phyloP scores from a whole-genome alignment of 2,329 filamentous ascomycete genomes.

The Sporothrix pseudoabietina region DNA sequence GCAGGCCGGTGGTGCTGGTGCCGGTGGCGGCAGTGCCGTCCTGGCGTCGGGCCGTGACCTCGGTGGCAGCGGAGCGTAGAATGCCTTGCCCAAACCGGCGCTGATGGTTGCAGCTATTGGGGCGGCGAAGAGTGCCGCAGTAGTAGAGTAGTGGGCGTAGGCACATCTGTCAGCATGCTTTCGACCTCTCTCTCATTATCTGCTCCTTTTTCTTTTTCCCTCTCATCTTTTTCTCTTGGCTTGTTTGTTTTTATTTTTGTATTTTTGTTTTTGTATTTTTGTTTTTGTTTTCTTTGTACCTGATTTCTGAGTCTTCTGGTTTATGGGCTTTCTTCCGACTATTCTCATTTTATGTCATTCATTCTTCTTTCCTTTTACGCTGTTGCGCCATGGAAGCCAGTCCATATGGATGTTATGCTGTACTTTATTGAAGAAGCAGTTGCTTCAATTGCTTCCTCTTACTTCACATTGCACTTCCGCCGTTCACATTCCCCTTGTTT shows the following conservation, averaged over 20 bases:
- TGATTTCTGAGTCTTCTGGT: conserved; percentile 13
- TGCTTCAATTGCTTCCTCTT: background rate
- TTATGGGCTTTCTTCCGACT: background rate
- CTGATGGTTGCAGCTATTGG: background rate
- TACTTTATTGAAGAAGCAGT: background rate
- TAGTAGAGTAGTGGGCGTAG: background rate
- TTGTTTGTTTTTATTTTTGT: background rate
- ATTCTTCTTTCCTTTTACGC: background rate
- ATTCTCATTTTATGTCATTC: background rate
- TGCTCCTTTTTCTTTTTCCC: background rate
- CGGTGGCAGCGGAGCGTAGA: conserved; percentile 38
- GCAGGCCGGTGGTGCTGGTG: conserved; percentile 38
- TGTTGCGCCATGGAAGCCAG: background rate
- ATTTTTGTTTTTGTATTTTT: too few relatives aligned
- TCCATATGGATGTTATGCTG: background rate
- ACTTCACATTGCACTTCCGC: background rate
- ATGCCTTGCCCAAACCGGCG: background rate
- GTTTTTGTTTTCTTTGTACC: background rate
- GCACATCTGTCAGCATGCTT: background rate
- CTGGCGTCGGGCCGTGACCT: conserved; percentile 60
- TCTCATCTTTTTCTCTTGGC: background rate
- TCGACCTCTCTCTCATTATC: background rate
- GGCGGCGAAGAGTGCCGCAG: background rate
- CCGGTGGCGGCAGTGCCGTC: conserved; percentile 44
- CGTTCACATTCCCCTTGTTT: background rate